Base-by-base conservation (phyloP, 805 yeast genomes). In the Lachancea sp. region DNA sequence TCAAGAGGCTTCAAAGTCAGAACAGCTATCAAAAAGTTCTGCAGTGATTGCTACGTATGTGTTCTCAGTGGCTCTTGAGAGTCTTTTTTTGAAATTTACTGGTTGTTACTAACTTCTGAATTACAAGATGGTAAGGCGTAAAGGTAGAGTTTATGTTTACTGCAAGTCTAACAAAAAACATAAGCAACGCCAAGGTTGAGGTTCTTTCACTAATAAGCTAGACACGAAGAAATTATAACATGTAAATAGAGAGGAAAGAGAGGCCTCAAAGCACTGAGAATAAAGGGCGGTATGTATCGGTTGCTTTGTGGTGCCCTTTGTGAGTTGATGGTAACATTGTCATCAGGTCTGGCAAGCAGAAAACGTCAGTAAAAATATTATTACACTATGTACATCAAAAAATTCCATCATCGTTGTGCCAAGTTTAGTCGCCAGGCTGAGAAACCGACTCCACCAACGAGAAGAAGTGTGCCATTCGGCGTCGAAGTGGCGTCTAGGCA, bases 141-240 rank as follows among this genome's bases (percentile, higher is more conserved):
- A 90, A 69, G 99, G 99, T 35, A 76, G 93, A 58, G 91, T 90
- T 11, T 88, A 87, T 53, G 95, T 93, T 33, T 82, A 86, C 62
- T 91, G 99, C 74, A 93, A 90, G 65, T 74, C 93, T 39, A 87
- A 90, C 63, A 88, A 89, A 51, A 88, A 87, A 63, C 98, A 90
- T 68, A 90, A 90, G 68, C 97, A 90, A 68, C 86, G 95, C 66
- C 96, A 87, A 66, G 87, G 87, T 55, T 82, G 19, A 31, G 13
- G 17, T n/a, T 17, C 22, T n/a, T n/a, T 25, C 17, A 22, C 5
- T 15, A n/a, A 26, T n/a, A 9, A 38, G 34, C 9, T 6, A 15
- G 3, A 6, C 9, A 16, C 18, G n/a, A 26, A 63, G 61, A 17
- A 11, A 16, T 34, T 30, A n/a, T n/a, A 36, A 8, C 31, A 25